A percentile compares a stretch with the other conserved stretches of the same genome.
phyloP scores from a whole-genome alignment of 2,329 filamentous ascomycete species.

The Penicillium aurantiogriseum region DNA sequence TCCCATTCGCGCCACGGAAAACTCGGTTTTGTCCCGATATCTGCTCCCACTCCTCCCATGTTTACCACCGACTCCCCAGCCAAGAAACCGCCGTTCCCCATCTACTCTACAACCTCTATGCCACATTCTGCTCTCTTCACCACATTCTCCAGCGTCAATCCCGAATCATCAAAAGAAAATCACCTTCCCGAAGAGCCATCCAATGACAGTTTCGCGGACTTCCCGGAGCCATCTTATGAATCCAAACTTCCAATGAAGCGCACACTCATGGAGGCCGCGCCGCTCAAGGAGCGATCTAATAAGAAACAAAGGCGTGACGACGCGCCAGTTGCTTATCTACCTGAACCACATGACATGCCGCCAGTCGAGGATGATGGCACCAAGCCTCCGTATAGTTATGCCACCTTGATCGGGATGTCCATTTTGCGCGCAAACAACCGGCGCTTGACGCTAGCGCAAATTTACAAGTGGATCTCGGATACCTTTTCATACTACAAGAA shows the following conservation, averaged over 20 bases:
- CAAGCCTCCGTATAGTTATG: constrained; percentile 92
- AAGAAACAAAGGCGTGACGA: constrained; percentile 70
- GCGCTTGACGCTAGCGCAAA: constrained; percentile 84
- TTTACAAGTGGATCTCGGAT: constrained; percentile 99
- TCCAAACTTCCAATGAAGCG: constrained; percentile 54
- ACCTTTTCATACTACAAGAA: constrained; percentile 84
- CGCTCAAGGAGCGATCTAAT: constrained; percentile 65
- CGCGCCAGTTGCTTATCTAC: constrained; percentile 52
- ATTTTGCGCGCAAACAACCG: constrained; percentile 82
- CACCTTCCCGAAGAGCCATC: constrained; percentile 40
- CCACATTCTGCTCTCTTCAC: constrained; percentile 50
- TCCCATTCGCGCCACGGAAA: constrained; percentile 58
- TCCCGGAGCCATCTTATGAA: constrained; percentile 47
- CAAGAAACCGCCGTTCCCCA: constrained; percentile 43
- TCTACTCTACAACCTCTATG: constrained; percentile 36
- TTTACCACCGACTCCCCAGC: constrained; percentile 50
- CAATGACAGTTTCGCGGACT: constrained; percentile 48
- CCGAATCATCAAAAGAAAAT: constrained; percentile 52
- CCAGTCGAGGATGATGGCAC: constrained; percentile 77
- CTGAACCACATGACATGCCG: constrained; percentile 77
- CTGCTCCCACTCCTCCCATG: constrained; percentile 43
- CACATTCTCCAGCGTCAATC: constrained; percentile 47
- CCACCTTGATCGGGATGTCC: constrained; percentile 93
- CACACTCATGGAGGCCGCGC: constrained; percentile 68
- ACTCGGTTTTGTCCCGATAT: constrained; percentile 63